Conservation (phyloP, 2,329 filamentous ascomycete species). For the Fusarium sp. region DNA sequence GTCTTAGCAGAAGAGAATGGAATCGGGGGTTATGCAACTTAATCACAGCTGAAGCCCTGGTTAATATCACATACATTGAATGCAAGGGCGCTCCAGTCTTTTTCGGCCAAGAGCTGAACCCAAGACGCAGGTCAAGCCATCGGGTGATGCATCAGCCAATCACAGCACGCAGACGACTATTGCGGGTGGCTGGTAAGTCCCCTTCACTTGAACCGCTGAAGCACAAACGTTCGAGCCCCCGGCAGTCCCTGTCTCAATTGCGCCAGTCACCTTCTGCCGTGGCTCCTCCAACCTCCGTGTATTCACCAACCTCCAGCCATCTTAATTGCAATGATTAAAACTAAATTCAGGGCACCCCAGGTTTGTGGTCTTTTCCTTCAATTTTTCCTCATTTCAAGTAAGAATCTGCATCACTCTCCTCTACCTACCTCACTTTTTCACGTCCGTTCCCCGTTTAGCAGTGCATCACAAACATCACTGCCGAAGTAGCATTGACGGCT, state of each 20-base stretch:
- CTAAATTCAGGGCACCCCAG: conserved; percentile 25
- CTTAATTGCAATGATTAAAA: conserved; percentile 43
- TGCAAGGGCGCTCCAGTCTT: conserved; percentile 2
- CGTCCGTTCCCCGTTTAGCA: background rate
- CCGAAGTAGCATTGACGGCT: conserved; percentile 8
- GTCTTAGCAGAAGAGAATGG: background rate
- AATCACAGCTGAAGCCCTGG: background rate
- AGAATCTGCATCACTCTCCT: conserved; percentile 18
- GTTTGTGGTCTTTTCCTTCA: conserved; percentile 7
- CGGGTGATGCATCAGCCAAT: conserved; percentile 15
- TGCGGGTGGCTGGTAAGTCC: conserved; percentile 31
- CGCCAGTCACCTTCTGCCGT: background rate
- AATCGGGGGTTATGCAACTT: background rate
- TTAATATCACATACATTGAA: background rate
- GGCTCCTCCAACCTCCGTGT: conserved; percentile 43
- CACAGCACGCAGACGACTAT: background rate
- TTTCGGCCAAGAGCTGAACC: conserved; percentile 11
- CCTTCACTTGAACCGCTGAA: conserved; percentile 10
- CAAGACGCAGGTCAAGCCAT: conserved; percentile 2
- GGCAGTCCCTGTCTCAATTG: background rate
- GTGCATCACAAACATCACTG: conserved; percentile 23
- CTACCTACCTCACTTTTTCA: background rate
- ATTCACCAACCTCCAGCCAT: conserved; percentile 42
- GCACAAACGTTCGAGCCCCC: conserved; percentile 19
- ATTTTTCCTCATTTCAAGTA: conserved; percentile 24